Conservation (phyloP, 768 basidiomycete species). For the Podaxis sp. region DNA sequence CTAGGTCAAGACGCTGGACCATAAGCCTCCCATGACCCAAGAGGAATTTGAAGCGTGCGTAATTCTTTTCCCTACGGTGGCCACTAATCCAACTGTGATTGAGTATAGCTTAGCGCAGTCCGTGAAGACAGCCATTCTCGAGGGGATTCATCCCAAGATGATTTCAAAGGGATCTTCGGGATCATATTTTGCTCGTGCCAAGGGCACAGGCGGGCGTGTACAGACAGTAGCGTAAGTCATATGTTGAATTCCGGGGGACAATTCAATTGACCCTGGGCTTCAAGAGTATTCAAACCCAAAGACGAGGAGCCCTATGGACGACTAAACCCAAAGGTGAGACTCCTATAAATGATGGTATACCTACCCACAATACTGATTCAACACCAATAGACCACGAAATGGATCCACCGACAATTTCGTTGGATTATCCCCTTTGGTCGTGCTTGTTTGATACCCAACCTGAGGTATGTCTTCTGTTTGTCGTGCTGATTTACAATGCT, state of each 20-base stretch:
- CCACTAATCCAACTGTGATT: slow-evolving; percentile 1
- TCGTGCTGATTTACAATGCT: background rate
- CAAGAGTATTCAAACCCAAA: slow-evolving; percentile 89
- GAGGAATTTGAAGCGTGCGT: slow-evolving; percentile 70
- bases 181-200: slow-evolving; percentile 88
- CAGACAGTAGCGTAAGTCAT: slow-evolving; percentile 76
- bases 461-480: slow-evolving; percentile 52
- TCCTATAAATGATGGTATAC: background rate
- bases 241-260: background rate
- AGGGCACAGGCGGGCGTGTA: slow-evolving; percentile 63
- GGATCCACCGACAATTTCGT: slow-evolving; percentile 84
- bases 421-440: slow-evolving; percentile 92
- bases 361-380: background rate
- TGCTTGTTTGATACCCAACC: slow-evolving; percentile 85
- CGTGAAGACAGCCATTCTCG: slow-evolving; percentile 66
- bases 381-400: slow-evolving; percentile 71
- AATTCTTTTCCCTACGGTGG: background rate
- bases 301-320: slow-evolving; percentile 89
- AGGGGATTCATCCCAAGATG: slow-evolving; percentile 88
- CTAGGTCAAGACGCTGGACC: slow-evolving; percentile 80
- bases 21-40: slow-evolving; percentile 73
- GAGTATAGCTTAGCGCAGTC: slow-evolving; percentile 56
- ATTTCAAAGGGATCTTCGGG: slow-evolving; percentile 88
- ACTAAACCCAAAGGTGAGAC: slow-evolving; percentile 76
- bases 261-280: background rate